Conservation (phyloP, 164 flowering plant species). For the Tetracentron sinense region DNA sequence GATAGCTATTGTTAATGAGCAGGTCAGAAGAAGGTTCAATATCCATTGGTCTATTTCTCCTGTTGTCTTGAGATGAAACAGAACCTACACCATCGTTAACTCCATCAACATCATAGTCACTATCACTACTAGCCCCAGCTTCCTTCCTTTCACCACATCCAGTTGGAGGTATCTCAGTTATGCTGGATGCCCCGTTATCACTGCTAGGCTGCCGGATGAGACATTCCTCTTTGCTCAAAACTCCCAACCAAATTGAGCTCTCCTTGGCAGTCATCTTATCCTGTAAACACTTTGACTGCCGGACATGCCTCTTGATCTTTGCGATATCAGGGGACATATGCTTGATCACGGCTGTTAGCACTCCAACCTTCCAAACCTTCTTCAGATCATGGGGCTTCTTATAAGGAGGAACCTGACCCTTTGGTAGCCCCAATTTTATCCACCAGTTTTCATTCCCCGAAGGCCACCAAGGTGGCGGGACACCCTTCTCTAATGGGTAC, state of each 20-base stretch:
- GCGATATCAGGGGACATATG: slow-evolving; percentile 89
- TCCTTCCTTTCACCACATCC: slow-evolving; percentile 33
- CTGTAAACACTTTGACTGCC: not conserved
- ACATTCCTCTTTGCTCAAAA: slow-evolving; percentile 61
- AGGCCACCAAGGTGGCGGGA: slow-evolving; percentile 79
- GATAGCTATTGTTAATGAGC: slow-evolving; percentile 7
- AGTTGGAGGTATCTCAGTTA: slow-evolving; percentile 41
- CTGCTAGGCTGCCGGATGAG: slow-evolving; percentile 46
- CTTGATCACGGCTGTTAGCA: slow-evolving; percentile 72
- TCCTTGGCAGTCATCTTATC: slow-evolving; percentile 69
- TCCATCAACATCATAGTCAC: slow-evolving; percentile 53
- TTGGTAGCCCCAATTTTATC: slow-evolving; percentile 25
- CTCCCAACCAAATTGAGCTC: slow-evolving; percentile 76
- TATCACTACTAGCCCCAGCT: slow-evolving; percentile 43
- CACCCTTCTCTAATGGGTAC: slow-evolving; percentile 52
- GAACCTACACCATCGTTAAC: slow-evolving; percentile 40
- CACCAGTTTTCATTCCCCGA: slow-evolving; percentile 37
- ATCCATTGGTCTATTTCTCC: slow-evolving; percentile 33
- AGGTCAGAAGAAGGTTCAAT: slow-evolving; percentile 16
- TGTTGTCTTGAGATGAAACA: slow-evolving; percentile 60
- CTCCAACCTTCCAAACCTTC: slow-evolving; percentile 73
- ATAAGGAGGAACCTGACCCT: slow-evolving; percentile 30
- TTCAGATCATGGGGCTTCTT: slow-evolving; percentile 70
- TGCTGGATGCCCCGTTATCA: slow-evolving; percentile 53
- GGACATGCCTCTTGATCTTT: slow-evolving; percentile 43